Evolutionary conservation across 345 rosid genomes (phyloP), one percentile per base, ranked within the genome.

Genomic region (Sonneratia alba): DNA sequence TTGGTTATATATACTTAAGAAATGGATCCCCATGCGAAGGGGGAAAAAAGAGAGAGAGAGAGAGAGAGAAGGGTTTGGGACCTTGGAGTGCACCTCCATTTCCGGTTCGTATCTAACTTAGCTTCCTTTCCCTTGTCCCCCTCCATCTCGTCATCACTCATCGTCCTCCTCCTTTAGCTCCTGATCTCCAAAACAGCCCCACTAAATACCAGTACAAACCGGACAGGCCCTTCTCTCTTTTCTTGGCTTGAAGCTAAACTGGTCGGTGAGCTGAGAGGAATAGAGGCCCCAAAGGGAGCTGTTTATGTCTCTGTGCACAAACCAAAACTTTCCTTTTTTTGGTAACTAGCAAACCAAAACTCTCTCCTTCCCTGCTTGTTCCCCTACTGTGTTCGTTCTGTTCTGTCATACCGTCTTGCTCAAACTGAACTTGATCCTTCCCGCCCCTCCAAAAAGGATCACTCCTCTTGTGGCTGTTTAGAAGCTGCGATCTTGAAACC

Each of bases 101-200:
- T 87, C 85, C 87, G 80, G 93, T 91, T 93, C 74, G 81, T 66
- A 84, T 88, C 84, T 74, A 89, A 91, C 88, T 83, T 63, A 66
- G 68, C 73, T 79, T 80, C 82, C 85, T 75, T 77, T 73, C 71
- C 72, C 70, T 37, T 43, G 69, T 69, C 71, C 74, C 45, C 45
- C n/a, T 27, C 32, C 32, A 27, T 27, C 32, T 27, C 1, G 32
- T 27, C 32, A 27, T 27, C 32, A 27, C 32, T 27, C 32, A 27
- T 27, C 32, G 0, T 27, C 32, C 32, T 27, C 32, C 32, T 27
- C 32, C 32, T 27, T 27, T 27, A 27, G 32, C 32, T 27, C 32
- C 32, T 27, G 0, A 27, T 1, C 32, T 27, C 32, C 32, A 27
- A 27, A 27, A 27, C 32, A 27, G 32, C 32, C 32, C 32, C 32